A percentile compares a stretch with the other conserved stretches of the same genome.
phyloP scores from a whole-genome alignment of 169 alveolate genomes.

The Cryptosporidium sp. region DNA sequence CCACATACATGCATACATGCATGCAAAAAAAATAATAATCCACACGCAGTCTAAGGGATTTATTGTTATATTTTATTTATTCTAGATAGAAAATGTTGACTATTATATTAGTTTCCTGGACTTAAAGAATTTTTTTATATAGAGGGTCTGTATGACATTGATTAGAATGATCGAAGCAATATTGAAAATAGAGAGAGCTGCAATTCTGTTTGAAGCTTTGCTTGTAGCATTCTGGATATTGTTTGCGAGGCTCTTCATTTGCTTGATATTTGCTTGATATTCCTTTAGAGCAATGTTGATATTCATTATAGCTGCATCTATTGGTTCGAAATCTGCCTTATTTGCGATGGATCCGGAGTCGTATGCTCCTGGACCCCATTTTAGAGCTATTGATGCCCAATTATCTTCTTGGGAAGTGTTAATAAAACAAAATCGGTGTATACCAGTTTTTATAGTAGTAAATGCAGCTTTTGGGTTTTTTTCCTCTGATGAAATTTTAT shows the following conservation, averaged over 20 bases:
- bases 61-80: not conserved
- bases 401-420: conserved; percentile 1
- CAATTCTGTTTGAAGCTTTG: conserved; percentile 30
- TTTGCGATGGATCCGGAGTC: conserved; percentile 53
- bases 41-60: conserved; percentile 4
- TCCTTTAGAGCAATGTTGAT: conserved; percentile 50
- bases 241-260: conserved; percentile 6
- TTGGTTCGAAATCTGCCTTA: conserved; percentile 51
- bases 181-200: conserved; percentile 37
- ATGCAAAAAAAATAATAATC: not conserved
- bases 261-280: conserved; percentile 41
- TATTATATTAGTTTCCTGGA: conserved; percentile 69
- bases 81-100: not conserved
- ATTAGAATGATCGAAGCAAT: conserved; percentile 18
- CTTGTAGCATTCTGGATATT: conserved; percentile 15
- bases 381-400: conserved; percentile 11
- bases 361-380: conserved; percentile 68
- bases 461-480: conserved; percentile 44
- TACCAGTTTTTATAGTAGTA: conserved; percentile 38
- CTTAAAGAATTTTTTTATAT: conserved; percentile 50
- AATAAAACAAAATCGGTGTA: conserved; percentile 38
- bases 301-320: conserved; percentile 6
- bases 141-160: conserved; percentile 29
- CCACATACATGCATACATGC: not conserved
- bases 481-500: not conserved